Base-by-base conservation (phyloP, 345 rosid species). In the Dimocarpus longan region DNA sequence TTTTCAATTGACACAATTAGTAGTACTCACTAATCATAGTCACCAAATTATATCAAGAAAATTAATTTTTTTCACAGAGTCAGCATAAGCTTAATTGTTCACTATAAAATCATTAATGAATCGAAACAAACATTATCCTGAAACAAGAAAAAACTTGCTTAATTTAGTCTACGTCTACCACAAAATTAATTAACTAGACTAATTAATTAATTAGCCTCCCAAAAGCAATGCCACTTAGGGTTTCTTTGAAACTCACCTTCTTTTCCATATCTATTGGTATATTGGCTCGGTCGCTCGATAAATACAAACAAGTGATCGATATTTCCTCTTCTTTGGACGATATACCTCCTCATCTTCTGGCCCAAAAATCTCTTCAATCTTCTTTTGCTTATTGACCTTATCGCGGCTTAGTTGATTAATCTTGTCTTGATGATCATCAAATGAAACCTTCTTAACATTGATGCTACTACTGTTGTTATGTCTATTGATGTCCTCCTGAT, bases 341-440 rank as follows among this genome's bases (percentile, higher is more conserved):
- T 18, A 0, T 39, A 69, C 76, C 73, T 73, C 84, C 6, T 77
- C 80, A 32, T 32, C 37, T 56, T 84, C 89, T 32, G 74, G 76
- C 64, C 86, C 87, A 44, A 86, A 26, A 79, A 79, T 82, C 81
- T 79, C 81, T 73, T 85, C 87, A 40, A 85, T 81, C 80, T 28
- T 82, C 73, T 50, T 79, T 8, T 81, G 74, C 8, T 82, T 79
- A 77, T 60, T 81, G 56, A 78, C 56, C 76, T 65, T 82, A 8
- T 69, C 26, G 39, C 65, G 80, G 78, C 81, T 73, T 50, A 73
- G 70, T 19, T 32, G 50, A 46, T 8, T 39, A 18, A 56, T 68
- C 3, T 37, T 74, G 5, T 52, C 62, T 19, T 7, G 50, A 46
- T 21, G 18, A 24, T 54, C 43, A 10, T n/a, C 39, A 13, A 11